Conservation (phyloP, 306 rosid genomes). For the Sindora glabra region DNA sequence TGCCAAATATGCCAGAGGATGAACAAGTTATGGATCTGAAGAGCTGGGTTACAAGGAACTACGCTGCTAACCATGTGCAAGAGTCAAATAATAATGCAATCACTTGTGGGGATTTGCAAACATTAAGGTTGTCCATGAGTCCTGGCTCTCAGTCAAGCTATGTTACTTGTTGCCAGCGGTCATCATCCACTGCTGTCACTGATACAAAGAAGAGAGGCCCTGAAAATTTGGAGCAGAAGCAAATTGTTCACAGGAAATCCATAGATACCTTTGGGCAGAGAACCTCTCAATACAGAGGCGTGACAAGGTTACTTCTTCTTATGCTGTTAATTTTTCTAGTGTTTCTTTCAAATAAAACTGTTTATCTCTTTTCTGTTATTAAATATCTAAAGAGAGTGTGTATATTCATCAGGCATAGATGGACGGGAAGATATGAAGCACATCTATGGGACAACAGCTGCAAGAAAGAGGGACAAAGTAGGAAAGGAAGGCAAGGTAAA, state of each 20-base stretch:
- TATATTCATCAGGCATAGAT: constrained; percentile 60
- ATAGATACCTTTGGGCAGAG: constrained; percentile 88
- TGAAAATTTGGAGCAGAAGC: constrained; percentile 58
- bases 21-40: constrained; percentile 34
- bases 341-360: neutral
- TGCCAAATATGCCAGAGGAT: constrained; percentile 25
- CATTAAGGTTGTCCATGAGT: constrained; percentile 74
- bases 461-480: constrained; percentile 92
- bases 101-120: constrained; percentile 59
- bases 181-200: constrained; percentile 35
- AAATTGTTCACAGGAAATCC: constrained; percentile 78
- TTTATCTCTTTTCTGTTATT: neutral
- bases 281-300: constrained; percentile 89
- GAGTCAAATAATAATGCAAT: constrained; percentile 44
- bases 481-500: constrained; percentile 97
- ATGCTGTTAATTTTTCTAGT: neutral
- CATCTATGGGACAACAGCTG: constrained; percentile 95
- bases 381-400: constrained; percentile 15
- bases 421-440: constrained; percentile 97
- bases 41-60: constrained; percentile 48
- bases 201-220: constrained; percentile 75
- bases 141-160: constrained; percentile 84
- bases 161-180: constrained; percentile 49
- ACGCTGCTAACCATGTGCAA: constrained; percentile 13
- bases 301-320: constrained; percentile 56